Base-by-base conservation (phyloP, 176 grass and related monocot species). In the Eleusine coracana region DNA sequence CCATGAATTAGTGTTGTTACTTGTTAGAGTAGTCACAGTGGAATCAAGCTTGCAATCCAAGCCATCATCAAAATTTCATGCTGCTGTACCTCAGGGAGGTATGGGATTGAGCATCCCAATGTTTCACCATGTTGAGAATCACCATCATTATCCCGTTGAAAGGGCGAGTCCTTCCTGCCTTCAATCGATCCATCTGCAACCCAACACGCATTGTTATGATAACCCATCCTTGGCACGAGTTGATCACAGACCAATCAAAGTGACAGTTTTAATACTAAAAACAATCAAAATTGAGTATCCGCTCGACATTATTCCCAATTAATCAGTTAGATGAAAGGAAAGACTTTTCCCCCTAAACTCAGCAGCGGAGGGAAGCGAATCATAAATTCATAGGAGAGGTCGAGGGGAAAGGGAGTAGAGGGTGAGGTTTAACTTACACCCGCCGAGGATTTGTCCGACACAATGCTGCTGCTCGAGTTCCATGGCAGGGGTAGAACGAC, bases 71-170 rank as follows among this genome's bases (percentile, higher is more conserved):
- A 7, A 36, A 46, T 46, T 12, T 12, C 15, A 31, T 73, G 28
- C 31, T 11, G 25, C 44, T 3, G n/a, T 62, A 77, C 74, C 74
- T 77, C 75, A 77, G 75, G 75, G 45, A 77, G 74, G 18, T 15
- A 7, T 44, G 56, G 56, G 56, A 25, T 45, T 42, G 23, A 77
- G 20, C 28, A 0, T 18, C 14, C 42, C 58, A 15, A 62, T 62
- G 23, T 18, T 63, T 63, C 37, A n/a, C n/a, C 56, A 77, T 39
- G 31, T 45, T 8, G 56, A 41, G 38, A 62, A 63, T 29, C 58
- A 45, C 7, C 14, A 77, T 77, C 72, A 56, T 7, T 50, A 75
- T 3, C 34, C 7, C 10, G 16, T 13, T 65, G 25, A 64, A 39
- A 77, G 23, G 15, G 7, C 2, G 25, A 49, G 2, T 13, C 15